Evolutionary conservation across 768 basidiomycete genomes (phyloP).

Genomic region (Agaricus subrufescens): DNA sequence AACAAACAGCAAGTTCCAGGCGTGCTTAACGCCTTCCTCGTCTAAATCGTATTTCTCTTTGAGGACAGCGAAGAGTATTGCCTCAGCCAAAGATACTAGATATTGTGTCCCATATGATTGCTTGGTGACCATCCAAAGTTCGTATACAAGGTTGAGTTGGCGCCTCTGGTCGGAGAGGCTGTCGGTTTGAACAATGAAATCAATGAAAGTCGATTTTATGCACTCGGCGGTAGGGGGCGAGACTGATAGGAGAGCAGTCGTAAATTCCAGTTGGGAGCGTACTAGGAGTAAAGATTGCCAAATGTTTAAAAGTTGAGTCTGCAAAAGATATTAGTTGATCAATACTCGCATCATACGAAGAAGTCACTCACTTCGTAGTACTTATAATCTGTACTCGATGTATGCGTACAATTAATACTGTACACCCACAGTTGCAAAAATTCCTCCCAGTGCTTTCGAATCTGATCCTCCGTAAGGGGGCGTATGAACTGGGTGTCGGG

Average conservation of each 20-base stretch:
- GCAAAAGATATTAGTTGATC: not conserved
- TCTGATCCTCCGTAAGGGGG: conserved; percentile 11
- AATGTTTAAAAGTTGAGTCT: conserved; percentile 35
- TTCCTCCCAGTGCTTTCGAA: conserved; percentile 14
- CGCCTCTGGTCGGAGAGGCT: conserved; percentile 24
- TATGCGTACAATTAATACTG: not conserved
- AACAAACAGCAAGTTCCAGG: conserved; percentile 48
- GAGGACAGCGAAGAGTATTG: conserved; percentile 42
- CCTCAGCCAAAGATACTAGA: conserved; percentile 40
- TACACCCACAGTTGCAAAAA: conserved; percentile 10
- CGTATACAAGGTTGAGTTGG: conserved; percentile 34
- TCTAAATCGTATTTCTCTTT: conserved; percentile 35
- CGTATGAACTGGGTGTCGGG: conserved; percentile 4
- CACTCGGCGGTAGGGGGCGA: conserved; percentile 27
- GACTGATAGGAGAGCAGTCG: conserved; percentile 27
- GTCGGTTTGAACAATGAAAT: conserved; percentile 26
- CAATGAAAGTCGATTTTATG: conserved; percentile 28
- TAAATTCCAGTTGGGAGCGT: conserved; percentile 39
- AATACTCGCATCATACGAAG: too few relatives aligned
- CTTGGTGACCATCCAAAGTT: conserved; percentile 49
- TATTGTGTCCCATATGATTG: conserved; percentile 37
- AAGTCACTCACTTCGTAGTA: not conserved
- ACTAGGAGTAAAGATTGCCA: conserved; percentile 59
- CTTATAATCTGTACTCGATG: not conserved
- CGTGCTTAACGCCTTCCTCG: conserved; percentile 29